Percentiles rank a stretch among this genome's conserved stretches.
These are phyloP conservation scores for Amanita jacksonii DNA, from an alignment of 768 basidiomycete species.

Conservation along the genomic window DNA sequence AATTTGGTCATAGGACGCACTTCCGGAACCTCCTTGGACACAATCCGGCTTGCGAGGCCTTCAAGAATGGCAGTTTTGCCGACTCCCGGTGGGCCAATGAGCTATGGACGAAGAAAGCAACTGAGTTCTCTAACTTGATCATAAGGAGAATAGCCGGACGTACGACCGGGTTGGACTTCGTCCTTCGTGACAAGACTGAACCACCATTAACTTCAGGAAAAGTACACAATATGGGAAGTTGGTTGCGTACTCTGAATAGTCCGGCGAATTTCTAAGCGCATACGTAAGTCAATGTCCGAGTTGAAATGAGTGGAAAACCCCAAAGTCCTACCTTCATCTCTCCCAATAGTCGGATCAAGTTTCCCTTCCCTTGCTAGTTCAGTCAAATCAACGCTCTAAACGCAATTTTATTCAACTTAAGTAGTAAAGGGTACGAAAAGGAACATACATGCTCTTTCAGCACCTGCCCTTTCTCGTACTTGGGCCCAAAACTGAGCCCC, in stretches of 20 bases:
- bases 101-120: slow-evolving; percentile 23
- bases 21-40: slow-evolving; percentile 87
- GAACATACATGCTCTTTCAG: slow-evolving; percentile 61
- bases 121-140: not conserved
- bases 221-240: not conserved
- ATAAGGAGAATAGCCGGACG: slow-evolving; percentile 14
- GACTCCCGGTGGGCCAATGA: slow-evolving; percentile 82
- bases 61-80: slow-evolving; percentile 92
- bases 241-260: slow-evolving; percentile 74
- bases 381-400: slow-evolving; percentile 73
- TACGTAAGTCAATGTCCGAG: not conserved
- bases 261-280: slow-evolving; percentile 61
- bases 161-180: slow-evolving; percentile 89
- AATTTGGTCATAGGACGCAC: slow-evolving; percentile 28
- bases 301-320: not conserved
- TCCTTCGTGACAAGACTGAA: slow-evolving; percentile 73
- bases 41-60: slow-evolving; percentile 80
- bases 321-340: slow-evolving; percentile 56
- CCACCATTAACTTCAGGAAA: not conserved
- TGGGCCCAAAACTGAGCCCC: slow-evolving; percentile 46
- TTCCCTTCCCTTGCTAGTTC: slow-evolving; percentile 79
- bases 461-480: slow-evolving; percentile 74
- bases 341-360: slow-evolving; percentile 83
- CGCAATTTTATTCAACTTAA: not conserved
- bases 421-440: slow-evolving; percentile 1